Evolutionary conservation across 164 flowering plant species (phyloP).

Genomic region (Euptelea pleiosperma): DNA sequence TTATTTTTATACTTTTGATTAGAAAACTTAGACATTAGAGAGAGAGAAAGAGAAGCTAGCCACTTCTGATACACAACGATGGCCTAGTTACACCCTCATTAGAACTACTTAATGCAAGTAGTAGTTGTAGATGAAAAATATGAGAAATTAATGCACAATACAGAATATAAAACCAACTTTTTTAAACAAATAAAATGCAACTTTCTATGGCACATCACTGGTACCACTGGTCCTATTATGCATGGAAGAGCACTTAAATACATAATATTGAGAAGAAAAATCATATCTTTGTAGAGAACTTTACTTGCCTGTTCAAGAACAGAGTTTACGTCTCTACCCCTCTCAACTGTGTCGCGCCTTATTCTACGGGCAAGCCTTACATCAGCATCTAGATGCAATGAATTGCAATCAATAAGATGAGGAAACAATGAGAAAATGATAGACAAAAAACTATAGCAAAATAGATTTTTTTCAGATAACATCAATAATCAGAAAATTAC

Average conservation of each 20-base stretch:
- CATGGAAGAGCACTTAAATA: not conserved
- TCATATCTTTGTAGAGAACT: not conserved
- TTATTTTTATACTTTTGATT: too few species aligned
- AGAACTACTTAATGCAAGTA: not conserved
- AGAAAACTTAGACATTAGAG: too few species aligned
- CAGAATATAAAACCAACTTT: not conserved
- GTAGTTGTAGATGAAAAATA: not conserved
- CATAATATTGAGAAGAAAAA: not conserved
- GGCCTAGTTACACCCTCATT: not conserved
- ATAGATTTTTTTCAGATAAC: too few species aligned
- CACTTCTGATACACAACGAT: too few species aligned
- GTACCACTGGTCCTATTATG: too few species aligned
- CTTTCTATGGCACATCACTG: not conserved
- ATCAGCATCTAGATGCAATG: constrained; percentile 77
- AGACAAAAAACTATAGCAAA: not conserved
- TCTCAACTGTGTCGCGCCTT: constrained; percentile 89
- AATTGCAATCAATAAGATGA: constrained; percentile 5
- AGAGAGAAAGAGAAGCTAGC: too few species aligned
- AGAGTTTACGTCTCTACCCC: constrained; percentile 88
- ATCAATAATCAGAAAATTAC: too few species aligned
- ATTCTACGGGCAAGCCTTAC: constrained; percentile 97
- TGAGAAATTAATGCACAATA: not conserved
- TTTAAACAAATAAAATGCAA: not conserved
- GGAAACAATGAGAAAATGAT: constrained; percentile 5
- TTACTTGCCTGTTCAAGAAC: constrained; percentile 85